Base-by-base conservation (phyloP, 768 basidiomycete species). In the Boletus vinaceobasis region DNA sequence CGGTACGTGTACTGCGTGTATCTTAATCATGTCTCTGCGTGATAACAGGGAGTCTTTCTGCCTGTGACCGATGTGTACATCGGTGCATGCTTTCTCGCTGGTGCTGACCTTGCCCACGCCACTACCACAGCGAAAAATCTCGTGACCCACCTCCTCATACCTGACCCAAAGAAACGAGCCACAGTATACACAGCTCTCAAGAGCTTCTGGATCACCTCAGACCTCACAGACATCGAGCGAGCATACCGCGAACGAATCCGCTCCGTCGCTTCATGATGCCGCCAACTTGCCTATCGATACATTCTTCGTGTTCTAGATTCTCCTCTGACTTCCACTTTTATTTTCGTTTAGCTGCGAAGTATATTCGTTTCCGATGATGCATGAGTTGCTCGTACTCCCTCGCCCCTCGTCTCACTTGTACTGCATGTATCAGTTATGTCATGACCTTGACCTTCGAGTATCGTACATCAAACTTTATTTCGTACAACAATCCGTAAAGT, bases 161-260 rank as follows among this genome's bases (percentile, higher is more conserved):
- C 81, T 46, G 75, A 88, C 59, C 77, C 79, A 53, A 68, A 68
- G 23, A 68, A 77, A 42, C 85, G 90, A 17, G 82, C 83, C 17
- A 90, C 87, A 0, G 82, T 89, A 29, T 66, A 78, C 36, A 70
- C 72, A 53, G 87, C 90, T 2, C 73, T 91, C 46, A 66, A 77
- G 56, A 82, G 80, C 67, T 58, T 62, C 29, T 93, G 90, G 90
- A 90, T 93, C 55, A 63, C 66, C 21, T 76, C 72, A 35, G 89
- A 92, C 62, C 65, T 82, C 29, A 69, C 77, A 26, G 82, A 84
- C 48, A 75, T 93, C 48, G 77, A 85, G 55, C 71, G 71, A 21
- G 78, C 84, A 19, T 91, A 89, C 70, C 74, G 73, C 53, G 76
- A 77, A 47, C 79, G 86, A 48, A 77, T 88, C 56, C 65, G 65